Evolutionary conservation across 257 asterid species (phyloP), one percentile per base, ranked within the genome.

Genomic region (Scutellaria galericulata): DNA sequence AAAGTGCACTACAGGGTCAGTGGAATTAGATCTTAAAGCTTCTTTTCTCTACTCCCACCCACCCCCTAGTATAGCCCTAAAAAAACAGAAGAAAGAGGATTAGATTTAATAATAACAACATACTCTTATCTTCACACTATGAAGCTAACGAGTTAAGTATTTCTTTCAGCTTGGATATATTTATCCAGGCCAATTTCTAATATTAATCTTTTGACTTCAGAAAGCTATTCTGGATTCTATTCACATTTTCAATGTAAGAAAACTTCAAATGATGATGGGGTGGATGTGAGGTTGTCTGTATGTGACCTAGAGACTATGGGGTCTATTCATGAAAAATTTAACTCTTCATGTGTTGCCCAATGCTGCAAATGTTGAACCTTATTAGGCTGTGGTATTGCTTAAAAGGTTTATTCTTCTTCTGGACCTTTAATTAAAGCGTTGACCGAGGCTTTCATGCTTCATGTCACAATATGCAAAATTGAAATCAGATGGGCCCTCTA

Each of bases 1-100:
- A 86, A 86, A 82, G 99, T 95, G 68, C 99, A 95, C 84, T 95
- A 95, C 80, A 82, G 95, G 96, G 99, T 95, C 68, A 81, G 96
- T 77, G 27, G 24, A 65, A 47, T 24, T 46, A 53, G 37, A 31
- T 0, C 37, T 31, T 4, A 31, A 15, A 7, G 11, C 50, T 47
- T 67, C 14, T 56, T 24, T 24, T 7, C 27, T 77, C 22, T 22
- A 40, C 7, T 12, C 45, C 64, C 20, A 14, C 8, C 40, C 44
- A n/a, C 39, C 6, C 64, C 27, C 57, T 22, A 3, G 37, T 6
- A 8, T 9, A 46, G 5, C 5, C 48, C 8, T 11, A 18, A 8
- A 45, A 27, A 2, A 50, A 31, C 41, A 15, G 5, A 6, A 42
- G 53, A 6, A 42, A 5, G 5, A 41, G 58, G 37, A 39, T 14